phyloP scores from a whole-genome alignment of 2,329 filamentous ascomycete genomes.

The Ilyonectria sp. region DNA sequence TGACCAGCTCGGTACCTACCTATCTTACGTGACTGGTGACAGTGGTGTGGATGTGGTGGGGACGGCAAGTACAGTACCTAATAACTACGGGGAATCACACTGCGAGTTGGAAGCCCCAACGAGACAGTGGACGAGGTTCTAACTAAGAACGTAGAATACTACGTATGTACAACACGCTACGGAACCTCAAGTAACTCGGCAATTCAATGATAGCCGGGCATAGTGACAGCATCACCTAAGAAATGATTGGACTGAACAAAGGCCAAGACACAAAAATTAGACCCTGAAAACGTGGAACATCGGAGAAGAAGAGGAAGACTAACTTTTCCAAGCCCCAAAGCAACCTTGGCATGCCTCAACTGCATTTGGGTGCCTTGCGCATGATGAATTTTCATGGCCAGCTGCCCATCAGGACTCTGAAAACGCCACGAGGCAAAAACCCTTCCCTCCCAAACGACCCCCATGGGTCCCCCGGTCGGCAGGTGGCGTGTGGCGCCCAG shows the following conservation, averaged over 20 bases:
- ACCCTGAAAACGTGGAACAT: background rate
- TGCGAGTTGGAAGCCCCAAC: conserved; percentile 9
- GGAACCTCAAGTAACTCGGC: background rate
- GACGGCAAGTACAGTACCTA: conserved; percentile 8
- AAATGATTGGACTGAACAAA: background rate
- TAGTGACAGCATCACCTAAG: background rate
- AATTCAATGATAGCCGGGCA: background rate
- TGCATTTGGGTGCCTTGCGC: conserved; percentile 34
- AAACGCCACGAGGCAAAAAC: conserved; percentile 42
- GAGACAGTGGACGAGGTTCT: conserved; percentile 19
- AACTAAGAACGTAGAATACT: background rate
- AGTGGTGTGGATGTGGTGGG: conserved; percentile 18
- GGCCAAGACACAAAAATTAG: background rate
- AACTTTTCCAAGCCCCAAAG: conserved; percentile 29
- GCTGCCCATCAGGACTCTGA: conserved; percentile 35
- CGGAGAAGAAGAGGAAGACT: conserved; percentile 23
- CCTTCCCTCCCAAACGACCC: conserved; percentile 31
- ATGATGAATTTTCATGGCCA: conserved; percentile 31
- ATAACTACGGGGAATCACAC: conserved; percentile 7
- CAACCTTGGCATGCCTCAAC: conserved; percentile 30
- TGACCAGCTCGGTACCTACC: conserved; percentile 6
- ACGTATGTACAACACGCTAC: too few species aligned
- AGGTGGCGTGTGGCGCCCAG: conserved; percentile 29
- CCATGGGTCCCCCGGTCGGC: conserved; percentile 26
- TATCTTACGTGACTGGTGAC: conserved; percentile 14